Conservation (phyloP, 2,329 filamentous ascomycete species). For the Aotearoamyces nothofagi region DNA sequence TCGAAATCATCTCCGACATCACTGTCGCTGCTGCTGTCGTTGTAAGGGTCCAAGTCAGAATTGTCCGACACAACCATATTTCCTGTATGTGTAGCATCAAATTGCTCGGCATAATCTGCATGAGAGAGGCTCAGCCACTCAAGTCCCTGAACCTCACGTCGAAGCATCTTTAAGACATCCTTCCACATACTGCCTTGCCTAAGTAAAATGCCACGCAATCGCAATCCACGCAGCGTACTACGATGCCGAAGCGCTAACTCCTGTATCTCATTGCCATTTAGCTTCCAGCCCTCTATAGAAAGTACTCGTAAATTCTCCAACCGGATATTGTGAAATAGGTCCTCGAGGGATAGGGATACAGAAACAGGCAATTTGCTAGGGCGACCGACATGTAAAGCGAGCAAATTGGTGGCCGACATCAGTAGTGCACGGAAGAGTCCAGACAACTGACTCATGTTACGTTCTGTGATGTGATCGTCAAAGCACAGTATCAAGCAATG, state of each 20-base stretch:
- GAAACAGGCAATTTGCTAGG: conserved; percentile 37
- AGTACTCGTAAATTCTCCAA: conserved; percentile 48
- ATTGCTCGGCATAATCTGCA: conserved; percentile 41
- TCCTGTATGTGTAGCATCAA: conserved; percentile 28
- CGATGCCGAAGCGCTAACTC: conserved; percentile 37
- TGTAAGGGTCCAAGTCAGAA: conserved; percentile 23
- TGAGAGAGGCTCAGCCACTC: conserved; percentile 47
- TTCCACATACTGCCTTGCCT: conserved; percentile 44
- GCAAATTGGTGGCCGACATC: conserved; percentile 39
- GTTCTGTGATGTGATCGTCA: conserved; percentile 36
- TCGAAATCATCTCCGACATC: conserved; percentile 15
- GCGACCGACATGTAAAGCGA: conserved; percentile 49
- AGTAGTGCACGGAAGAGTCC: conserved; percentile 42
- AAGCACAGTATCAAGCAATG: conserved; percentile 48
- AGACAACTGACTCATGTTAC: conserved; percentile 40
- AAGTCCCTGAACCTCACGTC: conserved; percentile 37
- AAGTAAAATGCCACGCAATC: conserved; percentile 44
- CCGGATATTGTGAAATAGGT: conserved; percentile 44
- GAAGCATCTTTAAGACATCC: conserved; percentile 39
- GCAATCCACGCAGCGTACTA: conserved; percentile 38
- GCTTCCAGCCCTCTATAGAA: conserved; percentile 48
- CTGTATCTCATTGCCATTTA: conserved; percentile 45
- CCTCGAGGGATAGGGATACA: conserved; percentile 34
- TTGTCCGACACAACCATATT: conserved; percentile 32
- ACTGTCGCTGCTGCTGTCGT: conserved; percentile 12